Percentiles rank a stretch among this genome's conserved stretches.
Conservation (phyloP, 805 yeast genomes). For the Barnettozyma populi region DNA sequence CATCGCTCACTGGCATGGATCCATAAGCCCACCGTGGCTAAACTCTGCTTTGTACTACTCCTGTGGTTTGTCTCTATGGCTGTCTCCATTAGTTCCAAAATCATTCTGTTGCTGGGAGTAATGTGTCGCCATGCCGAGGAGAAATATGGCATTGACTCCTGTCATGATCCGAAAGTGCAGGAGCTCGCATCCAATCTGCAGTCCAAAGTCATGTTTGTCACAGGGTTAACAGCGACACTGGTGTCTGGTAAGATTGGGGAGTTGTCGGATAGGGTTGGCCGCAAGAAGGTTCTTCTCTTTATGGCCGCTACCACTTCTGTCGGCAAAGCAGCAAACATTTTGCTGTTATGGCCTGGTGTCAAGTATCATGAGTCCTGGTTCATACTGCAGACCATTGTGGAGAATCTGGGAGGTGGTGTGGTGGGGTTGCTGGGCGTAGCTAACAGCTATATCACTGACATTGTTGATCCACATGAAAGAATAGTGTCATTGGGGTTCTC, state of each 20-base stretch:
- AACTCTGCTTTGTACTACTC: slow-evolving; percentile 40
- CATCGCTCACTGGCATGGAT: slow-evolving; percentile 46
- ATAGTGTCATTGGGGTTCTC: slow-evolving; percentile 53
- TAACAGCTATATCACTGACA: slow-evolving; percentile 71
- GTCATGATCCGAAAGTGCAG: slow-evolving; percentile 39
- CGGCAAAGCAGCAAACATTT: slow-evolving; percentile 17
- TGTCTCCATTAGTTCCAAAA: slow-evolving; percentile 34
- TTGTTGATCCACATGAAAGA: slow-evolving; percentile 57
- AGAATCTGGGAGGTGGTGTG: slow-evolving; percentile 58
- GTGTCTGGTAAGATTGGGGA: slow-evolving; percentile 62
- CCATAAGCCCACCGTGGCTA: slow-evolving; percentile 49
- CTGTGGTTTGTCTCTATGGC: slow-evolving; percentile 38
- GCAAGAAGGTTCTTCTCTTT: slow-evolving; percentile 43
- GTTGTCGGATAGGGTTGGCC: slow-evolving; percentile 58
- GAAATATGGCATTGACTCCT: slow-evolving; percentile 22
- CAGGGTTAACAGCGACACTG: slow-evolving; percentile 42
- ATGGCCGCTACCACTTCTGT: slow-evolving; percentile 25
- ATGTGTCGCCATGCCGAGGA: slow-evolving; percentile 29
- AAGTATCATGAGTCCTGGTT: slow-evolving; percentile 35
- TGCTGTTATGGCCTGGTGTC: slow-evolving; percentile 29
- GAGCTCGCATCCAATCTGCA: slow-evolving; percentile 42
- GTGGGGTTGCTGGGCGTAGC: slow-evolving; percentile 50
- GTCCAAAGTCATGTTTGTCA: slow-evolving; percentile 35
- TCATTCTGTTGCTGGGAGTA: slow-evolving; percentile 27
- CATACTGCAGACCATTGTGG: slow-evolving; percentile 39